A percentile compares a stretch with the other conserved stretches of the same genome.
These are phyloP conservation scores for Pseudognaphalium luteoalbum DNA, from an alignment of 129 eudicot species.

Conservation along the genomic window DNA sequence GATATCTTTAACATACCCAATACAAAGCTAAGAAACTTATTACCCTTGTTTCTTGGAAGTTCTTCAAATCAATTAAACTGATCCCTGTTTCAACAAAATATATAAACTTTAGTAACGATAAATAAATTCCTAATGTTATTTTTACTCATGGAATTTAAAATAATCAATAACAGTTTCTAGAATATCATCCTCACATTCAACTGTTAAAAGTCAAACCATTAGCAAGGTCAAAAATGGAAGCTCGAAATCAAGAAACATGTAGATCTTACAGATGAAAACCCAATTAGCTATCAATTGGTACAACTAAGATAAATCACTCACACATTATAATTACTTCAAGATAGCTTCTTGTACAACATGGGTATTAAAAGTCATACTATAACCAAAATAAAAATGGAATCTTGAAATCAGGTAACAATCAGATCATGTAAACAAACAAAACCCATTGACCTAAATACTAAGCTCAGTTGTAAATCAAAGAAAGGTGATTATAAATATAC, in stretches of 20 bases:
- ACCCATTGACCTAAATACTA: constrained; percentile 3
- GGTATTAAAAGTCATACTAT: constrained; percentile 26
- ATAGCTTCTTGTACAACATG: constrained; percentile 13
- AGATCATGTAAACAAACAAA: constrained; percentile 19
- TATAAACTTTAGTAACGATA: constrained; percentile 20
- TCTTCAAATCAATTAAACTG: constrained; percentile 20
- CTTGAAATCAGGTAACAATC: constrained; percentile 27
- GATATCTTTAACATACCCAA: background rate
- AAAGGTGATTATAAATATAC: constrained; percentile 15
- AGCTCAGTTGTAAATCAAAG: constrained; percentile 7
- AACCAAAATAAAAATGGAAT: constrained; percentile 17
- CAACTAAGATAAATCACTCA: background rate
- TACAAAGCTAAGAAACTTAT: background rate
- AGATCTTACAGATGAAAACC: constrained; percentile 22
- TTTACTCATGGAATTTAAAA: background rate
- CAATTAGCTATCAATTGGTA: background rate
- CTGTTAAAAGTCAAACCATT: constrained; percentile 26
- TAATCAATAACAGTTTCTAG: constrained; percentile 12
- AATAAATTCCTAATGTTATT: background rate
- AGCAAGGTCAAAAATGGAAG: constrained; percentile 31
- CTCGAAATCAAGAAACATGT: constrained; percentile 30
- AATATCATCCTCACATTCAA: constrained; percentile 11
- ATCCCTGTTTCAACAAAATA: constrained; percentile 41
- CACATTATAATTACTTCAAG: background rate
- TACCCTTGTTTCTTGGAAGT: background rate